Evolutionary conservation across 1,284 basidiomycete species (phyloP).

Genomic region (Leccinum solheimii): DNA sequence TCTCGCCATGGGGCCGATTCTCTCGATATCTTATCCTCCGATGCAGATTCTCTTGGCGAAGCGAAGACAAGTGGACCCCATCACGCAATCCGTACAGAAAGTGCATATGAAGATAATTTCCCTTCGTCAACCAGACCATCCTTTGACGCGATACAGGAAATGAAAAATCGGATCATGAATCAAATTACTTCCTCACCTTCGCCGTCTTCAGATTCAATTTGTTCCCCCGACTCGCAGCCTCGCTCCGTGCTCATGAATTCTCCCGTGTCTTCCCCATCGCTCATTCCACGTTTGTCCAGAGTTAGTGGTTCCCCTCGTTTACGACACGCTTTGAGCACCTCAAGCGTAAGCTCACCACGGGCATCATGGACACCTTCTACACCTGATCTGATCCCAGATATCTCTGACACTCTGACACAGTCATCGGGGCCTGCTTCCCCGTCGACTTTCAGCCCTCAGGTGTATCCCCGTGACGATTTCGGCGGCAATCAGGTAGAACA

Average conservation of each 20-base stretch:
- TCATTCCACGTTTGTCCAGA: constrained; percentile 33
- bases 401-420: constrained; percentile 56
- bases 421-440: constrained; percentile 61
- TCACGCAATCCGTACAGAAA: constrained; percentile 8
- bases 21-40: constrained; percentile 3
- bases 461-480: constrained; percentile 15
- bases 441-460: constrained; percentile 39
- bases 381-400: constrained; percentile 62
- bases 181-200: constrained; percentile 33
- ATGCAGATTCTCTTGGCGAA: constrained; percentile 8
- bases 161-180: constrained; percentile 60
- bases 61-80: constrained; percentile 1
- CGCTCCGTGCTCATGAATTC: constrained; percentile 13
- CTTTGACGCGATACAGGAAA: constrained; percentile 58
- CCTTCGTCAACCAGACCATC: constrained; percentile 39
- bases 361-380: constrained; percentile 45
- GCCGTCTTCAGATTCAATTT: constrained; percentile 22
- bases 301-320: constrained; percentile 29
- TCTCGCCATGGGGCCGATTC: constrained; percentile 8
- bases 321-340: constrained; percentile 31
- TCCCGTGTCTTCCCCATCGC: constrained; percentile 25
- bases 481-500: constrained; percentile 12
- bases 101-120: constrained; percentile 17
- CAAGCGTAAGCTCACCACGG: constrained; percentile 32
- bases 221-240: constrained; percentile 15